Evolutionary conservation across 208 protist genomes (phyloP).

Genomic region (Leishmania tarentolae): DNA sequence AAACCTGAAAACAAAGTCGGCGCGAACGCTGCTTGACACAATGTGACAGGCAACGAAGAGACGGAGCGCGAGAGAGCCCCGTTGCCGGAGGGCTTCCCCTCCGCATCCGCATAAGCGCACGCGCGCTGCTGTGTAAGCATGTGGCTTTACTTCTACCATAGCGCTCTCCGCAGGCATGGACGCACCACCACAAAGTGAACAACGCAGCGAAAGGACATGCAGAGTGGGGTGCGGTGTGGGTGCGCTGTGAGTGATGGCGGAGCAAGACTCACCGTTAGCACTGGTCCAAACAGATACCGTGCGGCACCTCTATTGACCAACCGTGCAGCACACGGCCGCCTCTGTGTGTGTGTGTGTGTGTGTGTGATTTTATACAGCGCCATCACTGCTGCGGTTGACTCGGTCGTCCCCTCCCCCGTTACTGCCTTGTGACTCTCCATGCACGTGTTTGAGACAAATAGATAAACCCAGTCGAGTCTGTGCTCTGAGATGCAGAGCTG

Average conservation of each 20-base stretch:
- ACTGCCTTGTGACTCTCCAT: neutral
- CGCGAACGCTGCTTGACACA: constrained; percentile 36
- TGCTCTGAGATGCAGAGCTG: neutral
- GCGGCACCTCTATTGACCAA: neutral
- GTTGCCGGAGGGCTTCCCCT: neutral
- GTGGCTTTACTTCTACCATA: neutral
- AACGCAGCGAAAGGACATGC: neutral
- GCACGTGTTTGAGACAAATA: neutral
- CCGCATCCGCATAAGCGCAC: neutral
- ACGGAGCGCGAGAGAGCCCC: neutral
- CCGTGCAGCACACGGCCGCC: neutral
- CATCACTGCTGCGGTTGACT: neutral
- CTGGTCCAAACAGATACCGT: neutral
- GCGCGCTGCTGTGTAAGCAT: neutral
- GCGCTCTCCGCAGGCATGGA: neutral
- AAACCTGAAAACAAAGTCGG: constrained; percentile 46
- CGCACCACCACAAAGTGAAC: neutral
- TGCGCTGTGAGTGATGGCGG: neutral
- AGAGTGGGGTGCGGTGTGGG: neutral
- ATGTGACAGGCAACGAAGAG: neutral
- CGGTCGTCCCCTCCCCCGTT: neutral
- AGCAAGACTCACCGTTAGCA: neutral
- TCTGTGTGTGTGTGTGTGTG: neutral
- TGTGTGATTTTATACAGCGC: neutral
- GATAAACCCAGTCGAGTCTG: neutral